Base-by-base conservation (phyloP, 2,329 filamentous ascomycete genomes). In the Calonectria hongkongensis region DNA sequence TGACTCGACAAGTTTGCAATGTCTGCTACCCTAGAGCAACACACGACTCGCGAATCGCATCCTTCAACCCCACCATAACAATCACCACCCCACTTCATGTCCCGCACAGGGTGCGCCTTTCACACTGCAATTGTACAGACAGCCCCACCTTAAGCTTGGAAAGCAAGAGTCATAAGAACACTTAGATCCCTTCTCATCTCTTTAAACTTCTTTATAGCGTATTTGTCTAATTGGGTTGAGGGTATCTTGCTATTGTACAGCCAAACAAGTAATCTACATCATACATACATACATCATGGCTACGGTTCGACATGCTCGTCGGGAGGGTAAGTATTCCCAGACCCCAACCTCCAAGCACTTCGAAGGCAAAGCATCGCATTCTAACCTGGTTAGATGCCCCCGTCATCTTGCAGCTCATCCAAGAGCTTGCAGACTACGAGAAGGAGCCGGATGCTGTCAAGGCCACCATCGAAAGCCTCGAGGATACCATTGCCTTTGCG, bases 351-450 rank as follows among this genome's bases (percentile, higher is more conserved):
- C 10, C 21, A 21, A 13, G 3, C 33, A 21, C 8, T 8, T 21
- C 18, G 18, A 45, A 7, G 18, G 7, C 7, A 4, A 4, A 45
- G 7, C 18, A 10, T 5, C 43, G 21, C 9, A 45, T n/a, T 2
- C 43, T 45, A 18, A 45, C 43, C 15, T 21, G 43, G 10, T 3
- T 76, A 98, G 96, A 98, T 81, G 91, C 97, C 70, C 90, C 92
- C 28, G 87, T 88, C 21, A 98, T 98, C 83, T 91, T 98, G 30
- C 85, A 88, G 76, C 88, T 98, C 81, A 95, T 98, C 85, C 90
- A 92, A 68, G 96, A 95, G 81, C 92, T 98, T 12, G 96, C 96
- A 77, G 91, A 92, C 78, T 70, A 98, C 87, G 95, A 98, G 83
- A 92, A 96, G 36, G 94, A 94, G 79, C 87, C 92, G 3, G 87